These are phyloP conservation scores for Flaveria ramosissima DNA, from an alignment of 129 eudicot genomes.

Conservation along the genomic window DNA sequence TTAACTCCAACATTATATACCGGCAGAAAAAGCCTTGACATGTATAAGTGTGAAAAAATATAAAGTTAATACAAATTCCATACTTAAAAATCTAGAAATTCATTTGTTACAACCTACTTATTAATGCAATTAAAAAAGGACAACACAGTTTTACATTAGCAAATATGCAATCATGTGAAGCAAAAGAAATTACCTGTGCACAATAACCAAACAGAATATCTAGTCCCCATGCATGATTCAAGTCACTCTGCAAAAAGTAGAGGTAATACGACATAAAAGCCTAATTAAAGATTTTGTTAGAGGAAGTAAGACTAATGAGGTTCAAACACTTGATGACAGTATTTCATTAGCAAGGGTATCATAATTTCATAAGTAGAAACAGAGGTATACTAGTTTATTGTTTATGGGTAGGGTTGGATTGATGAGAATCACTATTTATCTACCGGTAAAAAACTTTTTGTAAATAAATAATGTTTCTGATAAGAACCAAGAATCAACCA, in stretches of 20 bases:
- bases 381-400: neutral
- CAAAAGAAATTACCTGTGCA: constrained; percentile 63
- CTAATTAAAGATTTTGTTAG: constrained; percentile 9
- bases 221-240: constrained; percentile 95
- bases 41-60: neutral
- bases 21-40: neutral
- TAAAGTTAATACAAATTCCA: neutral
- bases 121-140: neutral
- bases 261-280: constrained; percentile 11
- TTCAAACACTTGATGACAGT: neutral
- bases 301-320: neutral
- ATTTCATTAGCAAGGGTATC: neutral
- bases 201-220: constrained; percentile 88
- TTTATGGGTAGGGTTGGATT: neutral
- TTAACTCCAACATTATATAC: no score
- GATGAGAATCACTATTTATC: neutral
- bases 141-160: neutral
- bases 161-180: neutral
- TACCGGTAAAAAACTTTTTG: neutral
- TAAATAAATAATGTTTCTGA: neutral
- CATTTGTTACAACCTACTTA: neutral
- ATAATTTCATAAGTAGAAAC: neutral
- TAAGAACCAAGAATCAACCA: no score
- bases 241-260: constrained; percentile 65
- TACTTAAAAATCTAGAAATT: neutral